phyloP scores from a whole-genome alignment of 169 alveolate species.

The Toxoplasma gondii region DNA sequence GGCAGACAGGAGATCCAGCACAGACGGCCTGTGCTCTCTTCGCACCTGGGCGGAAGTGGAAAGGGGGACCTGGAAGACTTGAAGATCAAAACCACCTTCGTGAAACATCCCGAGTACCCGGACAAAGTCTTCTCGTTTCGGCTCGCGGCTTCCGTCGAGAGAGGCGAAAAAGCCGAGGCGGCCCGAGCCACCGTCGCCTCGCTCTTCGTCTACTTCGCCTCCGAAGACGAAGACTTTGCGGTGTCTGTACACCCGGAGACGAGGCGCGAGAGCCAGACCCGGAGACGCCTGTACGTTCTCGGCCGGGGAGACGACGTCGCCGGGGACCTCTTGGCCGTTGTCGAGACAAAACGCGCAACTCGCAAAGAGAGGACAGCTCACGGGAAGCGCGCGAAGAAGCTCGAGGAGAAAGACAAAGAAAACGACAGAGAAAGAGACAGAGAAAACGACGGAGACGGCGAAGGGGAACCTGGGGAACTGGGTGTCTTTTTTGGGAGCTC shows the following conservation, averaged over 20 bases:
- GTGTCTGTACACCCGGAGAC: neutral
- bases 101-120: neutral
- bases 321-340: neutral
- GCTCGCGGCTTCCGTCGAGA: neutral
- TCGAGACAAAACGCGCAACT: neutral
- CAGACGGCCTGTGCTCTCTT: neutral
- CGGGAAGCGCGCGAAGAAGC: neutral
- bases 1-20: conserved; percentile 8
- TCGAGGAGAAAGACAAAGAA: neutral
- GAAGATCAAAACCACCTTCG: neutral
- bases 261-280: neutral
- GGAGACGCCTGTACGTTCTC: neutral
- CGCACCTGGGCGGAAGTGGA: neutral
- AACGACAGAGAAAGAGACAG: neutral
- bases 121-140: neutral
- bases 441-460: too few species aligned
- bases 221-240: conserved; percentile 10
- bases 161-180: neutral
- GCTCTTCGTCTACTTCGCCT: neutral
- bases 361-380: neutral
- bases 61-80: neutral
- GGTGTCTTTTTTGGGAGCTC: neutral
- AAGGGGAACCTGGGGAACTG: neutral
- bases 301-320: conserved; percentile 12
- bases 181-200: neutral